Evolutionary conservation across 129 eudicot species (phyloP).

Genomic region (Cynara cardunculus): DNA sequence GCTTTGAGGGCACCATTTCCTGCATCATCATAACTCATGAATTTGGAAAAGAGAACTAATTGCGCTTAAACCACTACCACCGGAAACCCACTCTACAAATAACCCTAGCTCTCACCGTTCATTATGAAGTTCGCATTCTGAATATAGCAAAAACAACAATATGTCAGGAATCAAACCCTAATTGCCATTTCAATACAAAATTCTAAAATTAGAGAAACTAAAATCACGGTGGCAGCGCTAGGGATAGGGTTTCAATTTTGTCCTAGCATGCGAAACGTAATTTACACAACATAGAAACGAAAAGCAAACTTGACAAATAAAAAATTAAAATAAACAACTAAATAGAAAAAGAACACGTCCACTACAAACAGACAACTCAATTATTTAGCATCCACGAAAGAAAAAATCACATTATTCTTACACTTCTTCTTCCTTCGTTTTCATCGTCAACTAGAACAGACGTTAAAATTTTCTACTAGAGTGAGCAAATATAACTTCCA

Average conservation of each 20-base stretch:
- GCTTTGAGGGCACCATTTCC: conserved; percentile 16
- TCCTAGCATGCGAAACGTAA: conserved; percentile 10
- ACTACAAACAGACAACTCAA: conserved; percentile 7
- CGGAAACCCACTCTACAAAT: not conserved
- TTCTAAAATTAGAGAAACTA: not conserved
- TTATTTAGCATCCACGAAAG: not conserved
- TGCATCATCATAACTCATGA: conserved; percentile 17
- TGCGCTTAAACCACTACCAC: not conserved
- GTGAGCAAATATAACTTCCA: conserved; percentile 3
- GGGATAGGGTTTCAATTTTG: conserved; percentile 17
- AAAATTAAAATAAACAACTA: not conserved
- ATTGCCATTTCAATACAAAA: not conserved
- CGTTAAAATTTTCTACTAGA: not conserved
- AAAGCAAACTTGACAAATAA: not conserved
- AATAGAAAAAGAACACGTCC: not conserved
- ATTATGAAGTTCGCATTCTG: conserved; percentile 4
- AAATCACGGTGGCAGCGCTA: not conserved
- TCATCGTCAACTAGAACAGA: not conserved
- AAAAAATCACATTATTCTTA: not conserved
- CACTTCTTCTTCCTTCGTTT: not conserved
- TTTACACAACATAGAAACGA: conserved; percentile 4
- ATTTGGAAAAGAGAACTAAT: not conserved
- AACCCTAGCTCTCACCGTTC: not conserved
- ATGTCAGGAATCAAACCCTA: conserved; percentile 16
- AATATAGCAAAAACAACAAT: not conserved